Conservation (phyloP, 2,329 filamentous ascomycete species). For the Coniella lustricola region DNA sequence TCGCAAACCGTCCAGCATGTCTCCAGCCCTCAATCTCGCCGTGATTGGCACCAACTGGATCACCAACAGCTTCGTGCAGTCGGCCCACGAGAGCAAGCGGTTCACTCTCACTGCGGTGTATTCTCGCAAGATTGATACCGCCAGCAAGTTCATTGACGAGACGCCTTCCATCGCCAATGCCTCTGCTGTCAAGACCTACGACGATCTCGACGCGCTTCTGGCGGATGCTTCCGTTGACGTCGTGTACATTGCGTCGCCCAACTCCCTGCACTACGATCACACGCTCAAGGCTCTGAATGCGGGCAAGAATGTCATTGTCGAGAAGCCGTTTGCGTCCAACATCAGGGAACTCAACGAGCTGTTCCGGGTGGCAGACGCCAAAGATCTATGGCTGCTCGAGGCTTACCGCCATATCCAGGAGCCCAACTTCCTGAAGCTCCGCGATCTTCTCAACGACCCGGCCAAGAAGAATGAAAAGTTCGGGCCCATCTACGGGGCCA, state of each 20-base stretch:
- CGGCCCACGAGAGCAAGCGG: slow-evolving; percentile 12
- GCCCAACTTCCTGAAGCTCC: slow-evolving; percentile 13
- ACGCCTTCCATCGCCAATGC: slow-evolving; percentile 11
- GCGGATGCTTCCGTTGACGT: slow-evolving; percentile 24
- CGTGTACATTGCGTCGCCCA: slow-evolving; percentile 39
- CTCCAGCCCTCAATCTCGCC: slow-evolving; percentile 9
- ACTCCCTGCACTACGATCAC: slow-evolving; percentile 39
- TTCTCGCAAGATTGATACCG: slow-evolving; percentile 12
- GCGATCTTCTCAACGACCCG: slow-evolving; percentile 8
- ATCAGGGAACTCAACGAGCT: slow-evolving; percentile 40
- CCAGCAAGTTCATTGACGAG: slow-evolving; percentile 8
- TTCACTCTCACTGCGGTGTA: slow-evolving; percentile 13
- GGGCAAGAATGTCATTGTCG: slow-evolving; percentile 47
- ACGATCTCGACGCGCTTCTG: slow-evolving; percentile 12
- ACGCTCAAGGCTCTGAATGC: slow-evolving; percentile 39
- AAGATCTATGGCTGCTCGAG: slow-evolving; percentile 16
- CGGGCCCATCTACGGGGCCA: slow-evolving; percentile 11
- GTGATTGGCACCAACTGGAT: slow-evolving; percentile 16
- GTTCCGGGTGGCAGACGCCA: slow-evolving; percentile 29
- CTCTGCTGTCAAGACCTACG: slow-evolving; percentile 11
- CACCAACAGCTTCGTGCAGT: slow-evolving; percentile 14
- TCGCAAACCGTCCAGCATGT: slow-evolving; percentile 2
- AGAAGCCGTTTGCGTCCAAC: slow-evolving; percentile 48
- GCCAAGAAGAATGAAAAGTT: slow-evolving; percentile 9
- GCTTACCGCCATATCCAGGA: slow-evolving; percentile 16